Evolutionary conservation across 345 rosid species (phyloP).

Genomic region (Moricandia arvensis): DNA sequence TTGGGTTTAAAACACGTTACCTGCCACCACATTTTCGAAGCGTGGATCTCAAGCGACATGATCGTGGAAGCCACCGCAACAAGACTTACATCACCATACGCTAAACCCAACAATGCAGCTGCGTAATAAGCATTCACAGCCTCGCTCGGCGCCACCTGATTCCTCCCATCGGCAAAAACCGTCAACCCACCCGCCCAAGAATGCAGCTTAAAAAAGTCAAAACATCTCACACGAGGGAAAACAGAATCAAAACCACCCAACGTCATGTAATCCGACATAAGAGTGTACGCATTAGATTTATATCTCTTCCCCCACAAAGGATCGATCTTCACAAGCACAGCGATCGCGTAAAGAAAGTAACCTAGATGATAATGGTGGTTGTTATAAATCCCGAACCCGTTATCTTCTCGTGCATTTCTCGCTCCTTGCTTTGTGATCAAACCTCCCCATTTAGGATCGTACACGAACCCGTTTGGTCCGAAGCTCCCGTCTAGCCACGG

Average conservation of each 20-base stretch:
- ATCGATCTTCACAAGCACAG: constrained; percentile 82
- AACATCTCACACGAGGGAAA: constrained; percentile 67
- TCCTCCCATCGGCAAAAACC: constrained; percentile 74
- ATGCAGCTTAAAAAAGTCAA: constrained; percentile 82
- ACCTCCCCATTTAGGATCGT: constrained; percentile 89
- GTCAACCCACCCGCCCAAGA: constrained; percentile 97
- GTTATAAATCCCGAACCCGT: constrained; percentile 77
- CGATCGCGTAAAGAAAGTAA: constrained; percentile 82
- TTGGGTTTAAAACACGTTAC: constrained; percentile 34
- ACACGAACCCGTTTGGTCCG: constrained; percentile 66
- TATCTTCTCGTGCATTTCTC: constrained; percentile 67
- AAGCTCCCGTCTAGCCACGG: constrained; percentile 91
- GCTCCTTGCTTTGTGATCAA: constrained; percentile 70
- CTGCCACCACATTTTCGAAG: constrained; percentile 93
- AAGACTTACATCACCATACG: constrained; percentile 80
- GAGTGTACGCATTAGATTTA: constrained; percentile 71
- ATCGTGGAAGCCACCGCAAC: constrained; percentile 63
- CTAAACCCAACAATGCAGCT: constrained; percentile 84
- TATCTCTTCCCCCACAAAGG: constrained; percentile 84
- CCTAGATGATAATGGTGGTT: constrained; percentile 90
- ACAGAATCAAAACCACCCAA: constrained; percentile 45
- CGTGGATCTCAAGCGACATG: constrained; percentile 74
- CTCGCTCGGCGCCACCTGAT: constrained; percentile 83
- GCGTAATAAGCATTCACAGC: constrained; percentile 90
- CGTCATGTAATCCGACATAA: constrained; percentile 83